Percentiles rank a stretch among this genome's conserved stretches.
phyloP scores from a whole-genome alignment of 371 early-diverging fungal species.

The Mortierella sp. region DNA sequence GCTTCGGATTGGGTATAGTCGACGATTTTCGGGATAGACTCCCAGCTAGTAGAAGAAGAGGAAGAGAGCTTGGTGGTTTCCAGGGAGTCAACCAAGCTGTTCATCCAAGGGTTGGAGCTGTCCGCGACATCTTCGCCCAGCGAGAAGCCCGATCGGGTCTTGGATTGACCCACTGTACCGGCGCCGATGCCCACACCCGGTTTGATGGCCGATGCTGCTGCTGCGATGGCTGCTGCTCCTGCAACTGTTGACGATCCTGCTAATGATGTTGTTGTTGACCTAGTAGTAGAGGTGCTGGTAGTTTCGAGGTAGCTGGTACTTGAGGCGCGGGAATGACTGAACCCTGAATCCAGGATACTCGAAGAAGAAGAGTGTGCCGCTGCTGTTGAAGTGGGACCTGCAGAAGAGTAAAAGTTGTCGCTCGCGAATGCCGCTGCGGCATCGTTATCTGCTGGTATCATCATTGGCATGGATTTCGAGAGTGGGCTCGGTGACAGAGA shows the following conservation, averaged over 20 bases:
- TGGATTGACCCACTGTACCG: conserved; percentile 14
- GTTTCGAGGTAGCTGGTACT: neutral
- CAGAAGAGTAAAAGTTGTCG: conserved; percentile 32
- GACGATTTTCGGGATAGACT: conserved; percentile 1
- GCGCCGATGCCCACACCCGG: conserved; percentile 28
- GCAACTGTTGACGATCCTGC: neutral
- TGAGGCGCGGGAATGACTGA: conserved; percentile 11
- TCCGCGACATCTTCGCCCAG: conserved; percentile 51
- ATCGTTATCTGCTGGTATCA: conserved; percentile 53
- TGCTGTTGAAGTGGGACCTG: conserved; percentile 11
- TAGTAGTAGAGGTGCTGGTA: too few species aligned
- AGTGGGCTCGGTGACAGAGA: conserved; percentile 18
- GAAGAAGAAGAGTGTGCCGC: conserved; percentile 15
- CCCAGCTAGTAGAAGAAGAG: neutral
- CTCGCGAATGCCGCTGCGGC: conserved; percentile 45
- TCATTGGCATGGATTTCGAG: conserved; percentile 18
- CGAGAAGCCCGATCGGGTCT: conserved; percentile 36
- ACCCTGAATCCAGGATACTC: conserved; percentile 39
- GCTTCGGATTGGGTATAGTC: conserved; percentile 46
- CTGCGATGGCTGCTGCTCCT: neutral
- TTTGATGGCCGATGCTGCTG: neutral
- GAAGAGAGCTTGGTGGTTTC: conserved; percentile 24
- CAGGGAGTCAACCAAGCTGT: conserved; percentile 38
- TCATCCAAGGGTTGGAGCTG: conserved; percentile 52
- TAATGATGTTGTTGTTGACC: neutral